These are phyloP conservation scores for Saccharomycopsis olivae DNA, from an alignment of 805 yeast species.

Conservation along the genomic window DNA sequence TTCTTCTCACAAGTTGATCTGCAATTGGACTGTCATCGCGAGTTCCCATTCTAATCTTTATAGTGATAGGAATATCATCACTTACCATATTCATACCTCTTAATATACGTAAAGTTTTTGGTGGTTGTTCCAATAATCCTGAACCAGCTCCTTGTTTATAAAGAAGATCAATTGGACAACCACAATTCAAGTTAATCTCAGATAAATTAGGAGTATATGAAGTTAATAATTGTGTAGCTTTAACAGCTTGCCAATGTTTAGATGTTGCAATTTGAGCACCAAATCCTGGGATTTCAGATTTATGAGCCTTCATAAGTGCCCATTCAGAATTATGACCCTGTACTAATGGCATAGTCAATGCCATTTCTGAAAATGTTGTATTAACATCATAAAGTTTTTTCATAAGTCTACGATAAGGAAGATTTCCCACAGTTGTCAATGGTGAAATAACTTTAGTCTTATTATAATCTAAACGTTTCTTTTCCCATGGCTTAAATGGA, in stretches of 20 bases:
- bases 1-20: conserved; percentile 55
- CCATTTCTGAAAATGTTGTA: conserved; percentile 93
- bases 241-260: conserved; percentile 88
- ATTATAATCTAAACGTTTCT: conserved; percentile 56
- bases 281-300: conserved; percentile 71
- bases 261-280: conserved; percentile 91
- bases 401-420: conserved; percentile 92
- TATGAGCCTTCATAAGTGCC: conserved; percentile 92
- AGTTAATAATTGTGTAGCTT: conserved; percentile 75
- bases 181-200: conserved; percentile 87
- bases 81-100: conserved; percentile 83
- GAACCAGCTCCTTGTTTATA: conserved; percentile 94
- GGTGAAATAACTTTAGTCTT: conserved; percentile 88
- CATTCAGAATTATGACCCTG: conserved; percentile 93
- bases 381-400: conserved; percentile 75
- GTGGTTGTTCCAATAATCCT: conserved; percentile 83
- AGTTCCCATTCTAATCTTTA: conserved; percentile 88
- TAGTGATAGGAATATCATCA: conserved; percentile 86
- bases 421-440: conserved; percentile 92
- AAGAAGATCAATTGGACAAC: conserved; percentile 95
- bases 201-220: conserved; percentile 50
- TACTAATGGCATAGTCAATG: conserved; percentile 70
- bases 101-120: conserved; percentile 64
- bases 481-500: conserved; percentile 69
- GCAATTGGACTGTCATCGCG: conserved; percentile 83